Percentiles rank a stretch among this genome's conserved stretches.
phyloP scores from a whole-genome alignment of 768 basidiomycete species.

The Pisolithus tinctorius region DNA sequence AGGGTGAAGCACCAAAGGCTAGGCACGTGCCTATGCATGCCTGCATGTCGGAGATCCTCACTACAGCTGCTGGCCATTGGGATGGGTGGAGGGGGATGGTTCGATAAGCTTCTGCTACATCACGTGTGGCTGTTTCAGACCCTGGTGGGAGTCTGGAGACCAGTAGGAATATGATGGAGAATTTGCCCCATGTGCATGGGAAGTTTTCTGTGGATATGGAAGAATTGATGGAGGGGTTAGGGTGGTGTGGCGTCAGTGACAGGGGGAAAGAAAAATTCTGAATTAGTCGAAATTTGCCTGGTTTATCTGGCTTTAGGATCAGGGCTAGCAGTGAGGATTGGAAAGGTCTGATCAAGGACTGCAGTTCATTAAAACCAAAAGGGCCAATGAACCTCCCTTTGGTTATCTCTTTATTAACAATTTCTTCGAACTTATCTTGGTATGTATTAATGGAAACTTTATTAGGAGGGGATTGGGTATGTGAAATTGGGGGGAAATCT shows the following conservation, averaged over 20 bases:
- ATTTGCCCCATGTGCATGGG: slow-evolving; percentile 42
- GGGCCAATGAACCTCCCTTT: slow-evolving; percentile 16
- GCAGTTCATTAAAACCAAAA: not conserved
- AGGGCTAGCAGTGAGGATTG: slow-evolving; percentile 12
- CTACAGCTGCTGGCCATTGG: slow-evolving; percentile 23
- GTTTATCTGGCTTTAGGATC: too few relatives aligned
- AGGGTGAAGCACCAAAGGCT: not conserved
- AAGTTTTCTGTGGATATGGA: slow-evolving; percentile 13
- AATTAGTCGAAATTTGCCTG: not conserved
- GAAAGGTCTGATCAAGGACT: slow-evolving; percentile 10
- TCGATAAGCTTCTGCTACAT: slow-evolving; percentile 23
- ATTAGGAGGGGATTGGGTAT: slow-evolving; percentile 3
- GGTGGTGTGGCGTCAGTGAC: not conserved
- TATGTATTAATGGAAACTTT: not conserved
- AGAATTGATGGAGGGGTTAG: not conserved
- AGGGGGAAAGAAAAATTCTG: slow-evolving; percentile 16
- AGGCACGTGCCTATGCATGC: slow-evolving; percentile 1
- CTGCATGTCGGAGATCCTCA: slow-evolving; percentile 14
- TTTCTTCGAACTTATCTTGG: not conserved
- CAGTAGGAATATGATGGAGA: slow-evolving; percentile 24
- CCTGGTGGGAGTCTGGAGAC: slow-evolving; percentile 20
- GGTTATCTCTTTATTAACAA: not conserved
- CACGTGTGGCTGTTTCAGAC: slow-evolving; percentile 19
- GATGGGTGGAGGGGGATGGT: slow-evolving; percentile 22
- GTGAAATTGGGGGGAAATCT: not conserved